Conservation (phyloP, 441 rosid species). For the Syzygium syzygioides region DNA sequence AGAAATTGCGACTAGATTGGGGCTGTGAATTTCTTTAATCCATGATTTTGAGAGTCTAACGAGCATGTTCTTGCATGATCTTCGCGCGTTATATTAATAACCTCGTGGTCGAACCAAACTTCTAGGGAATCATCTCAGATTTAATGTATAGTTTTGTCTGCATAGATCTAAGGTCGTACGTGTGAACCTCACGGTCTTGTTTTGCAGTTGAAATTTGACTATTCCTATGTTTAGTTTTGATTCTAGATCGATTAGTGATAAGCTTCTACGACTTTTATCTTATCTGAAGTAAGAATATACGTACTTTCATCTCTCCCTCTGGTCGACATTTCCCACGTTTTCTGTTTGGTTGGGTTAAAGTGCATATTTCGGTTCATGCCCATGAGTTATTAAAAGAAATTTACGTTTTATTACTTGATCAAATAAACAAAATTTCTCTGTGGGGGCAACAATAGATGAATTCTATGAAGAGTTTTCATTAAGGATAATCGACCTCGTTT, state of each 20-base stretch:
- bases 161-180: neutral
- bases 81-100: neutral
- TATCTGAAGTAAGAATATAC: neutral
- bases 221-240: neutral
- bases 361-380: neutral
- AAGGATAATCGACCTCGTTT: neutral
- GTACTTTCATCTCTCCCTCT: neutral
- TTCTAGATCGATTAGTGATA: neutral
- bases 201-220: neutral
- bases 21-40: neutral
- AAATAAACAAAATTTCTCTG: neutral
- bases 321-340: neutral
- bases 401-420: neutral
- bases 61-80: neutral
- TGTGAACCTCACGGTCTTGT: neutral
- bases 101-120: neutral
- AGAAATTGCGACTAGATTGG: neutral
- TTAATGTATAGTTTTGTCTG: neutral
- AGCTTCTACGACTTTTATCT: neutral
- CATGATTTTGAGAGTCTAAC: neutral
- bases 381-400: neutral
- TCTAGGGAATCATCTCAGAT: neutral
- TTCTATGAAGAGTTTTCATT: neutral
- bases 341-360: neutral
- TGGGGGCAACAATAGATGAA: neutral